phyloP scores from a whole-genome alignment of 768 basidiomycete genomes.

The Pleurotus salmoneostramineus region DNA sequence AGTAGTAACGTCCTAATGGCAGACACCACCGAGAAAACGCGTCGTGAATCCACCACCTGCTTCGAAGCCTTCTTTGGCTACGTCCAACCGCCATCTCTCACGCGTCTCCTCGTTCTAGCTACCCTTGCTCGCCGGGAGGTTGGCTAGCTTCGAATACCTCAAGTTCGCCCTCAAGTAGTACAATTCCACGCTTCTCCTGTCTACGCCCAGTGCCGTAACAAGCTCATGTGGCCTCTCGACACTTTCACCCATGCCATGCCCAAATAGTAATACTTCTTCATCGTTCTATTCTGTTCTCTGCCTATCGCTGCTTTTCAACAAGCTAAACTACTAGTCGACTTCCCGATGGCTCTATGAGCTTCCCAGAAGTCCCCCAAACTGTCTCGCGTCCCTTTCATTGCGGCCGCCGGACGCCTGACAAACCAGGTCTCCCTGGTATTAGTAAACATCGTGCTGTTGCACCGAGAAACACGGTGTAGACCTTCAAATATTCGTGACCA shows the following conservation, averaged over 20 bases:
- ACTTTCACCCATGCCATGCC: neutral
- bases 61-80: too few relatives aligned
- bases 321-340: neutral
- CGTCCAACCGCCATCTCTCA: too few relatives aligned
- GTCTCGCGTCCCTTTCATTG: neutral
- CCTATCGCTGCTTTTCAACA: neutral
- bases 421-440: neutral
- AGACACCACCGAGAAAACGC: too few relatives aligned
- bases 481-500: neutral
- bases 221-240: neutral
- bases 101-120: too few relatives aligned
- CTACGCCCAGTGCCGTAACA: too few relatives aligned
- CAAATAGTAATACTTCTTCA: neutral
- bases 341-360: neutral
- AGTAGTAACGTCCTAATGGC: too few relatives aligned
- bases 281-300: neutral
- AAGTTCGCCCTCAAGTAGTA: too few relatives aligned
- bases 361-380: neutral
- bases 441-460: neutral
- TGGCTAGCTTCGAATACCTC: too few relatives aligned
- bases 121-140: too few relatives aligned
- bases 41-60: too few relatives aligned
- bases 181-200: too few relatives aligned
- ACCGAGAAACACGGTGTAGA: neutral
- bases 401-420: neutral